Base-by-base conservation (phyloP, 495 filamentous ascomycete genomes). In the Umbilicaria muhlenbergii region DNA sequence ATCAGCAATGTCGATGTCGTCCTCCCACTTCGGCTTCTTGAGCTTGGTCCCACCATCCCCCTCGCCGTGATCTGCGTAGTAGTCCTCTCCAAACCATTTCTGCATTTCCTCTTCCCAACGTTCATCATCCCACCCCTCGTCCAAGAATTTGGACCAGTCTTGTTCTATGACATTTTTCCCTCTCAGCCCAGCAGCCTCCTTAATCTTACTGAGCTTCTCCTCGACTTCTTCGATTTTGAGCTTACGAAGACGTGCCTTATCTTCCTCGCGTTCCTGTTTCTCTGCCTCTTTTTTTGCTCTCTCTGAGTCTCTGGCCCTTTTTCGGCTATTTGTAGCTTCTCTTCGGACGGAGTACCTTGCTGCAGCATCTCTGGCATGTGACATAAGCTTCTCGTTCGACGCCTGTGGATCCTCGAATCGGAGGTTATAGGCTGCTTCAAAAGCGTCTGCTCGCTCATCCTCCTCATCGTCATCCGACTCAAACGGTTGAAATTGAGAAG, bases 1-100 rank as follows among this genome's bases (percentile, higher is more conserved):
- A 58, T 98, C 89, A 21, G 78, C 81, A 63, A 96, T 95, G 53
- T 94, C 87, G 53, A 96, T 94, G 53, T 98, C 91, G 51, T 94
- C 86, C 46, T 93, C 83, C 84, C 87, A 98, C 43, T 78, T 83
- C 15, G 91, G 91, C 68, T 98, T 98, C 68, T 85, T 91, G 14
- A 74, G 61, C 46, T 74, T 77, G 46, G 73, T 77, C 50, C 70
- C 73, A 48, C 64, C 66, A 52, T 73, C 74, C 31, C 52, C 52
- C 4, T 46, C 66, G 4, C 75, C 78, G 0, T 59, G 63, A 31
- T 76, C 77, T 5, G 75, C 80, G 54, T 98, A 98, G 62, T 98
- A 98, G 6, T 76, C 71, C 5, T 93, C 81, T 24, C 83, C 86
- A 56, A 98, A 98, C 5, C 74, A 68, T 58, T 80, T 81, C 46